Evolutionary conservation across 257 asterid species (phyloP).

Genomic region (Nicotiana tabacum): DNA sequence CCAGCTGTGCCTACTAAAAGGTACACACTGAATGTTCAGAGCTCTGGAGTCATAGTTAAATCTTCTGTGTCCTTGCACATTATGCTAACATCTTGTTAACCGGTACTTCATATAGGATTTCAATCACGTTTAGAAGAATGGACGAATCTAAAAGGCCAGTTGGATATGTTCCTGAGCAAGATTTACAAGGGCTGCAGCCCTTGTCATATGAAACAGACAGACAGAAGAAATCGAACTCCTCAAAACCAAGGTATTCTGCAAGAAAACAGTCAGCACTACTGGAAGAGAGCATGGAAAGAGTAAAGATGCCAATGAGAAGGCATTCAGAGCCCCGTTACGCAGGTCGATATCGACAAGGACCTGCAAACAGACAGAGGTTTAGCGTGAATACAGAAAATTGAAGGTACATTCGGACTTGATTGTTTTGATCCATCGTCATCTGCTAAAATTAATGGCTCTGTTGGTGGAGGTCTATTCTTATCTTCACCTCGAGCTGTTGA

Average conservation of each 20-base stretch:
- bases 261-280: conserved; percentile 28
- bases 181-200: conserved; percentile 75
- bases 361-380: conserved; percentile 28
- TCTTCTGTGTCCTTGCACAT: background rate
- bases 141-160: conserved; percentile 61
- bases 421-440: background rate
- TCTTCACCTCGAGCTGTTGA: background rate
- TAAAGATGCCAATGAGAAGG: conserved; percentile 23
- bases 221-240: conserved; percentile 21
- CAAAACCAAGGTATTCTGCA: conserved; percentile 27
- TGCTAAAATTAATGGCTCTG: background rate
- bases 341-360: conserved; percentile 37
- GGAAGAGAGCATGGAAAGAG: conserved; percentile 36
- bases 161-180: conserved; percentile 61
- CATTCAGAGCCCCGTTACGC: conserved; percentile 31
- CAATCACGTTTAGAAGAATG: conserved; percentile 90
- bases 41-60: background rate
- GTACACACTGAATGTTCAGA: conserved; percentile 12
- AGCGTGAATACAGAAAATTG: conserved; percentile 22
- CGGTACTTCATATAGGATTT: conserved; percentile 45
- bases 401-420: conserved; percentile 4
- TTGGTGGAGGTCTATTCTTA: background rate
- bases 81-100: conserved; percentile 2
- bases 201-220: conserved; percentile 33
- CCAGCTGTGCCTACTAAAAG: conserved; percentile 41